Conservation (phyloP, 148 eudicot species). For the Vaccinium vitisidaea region DNA sequence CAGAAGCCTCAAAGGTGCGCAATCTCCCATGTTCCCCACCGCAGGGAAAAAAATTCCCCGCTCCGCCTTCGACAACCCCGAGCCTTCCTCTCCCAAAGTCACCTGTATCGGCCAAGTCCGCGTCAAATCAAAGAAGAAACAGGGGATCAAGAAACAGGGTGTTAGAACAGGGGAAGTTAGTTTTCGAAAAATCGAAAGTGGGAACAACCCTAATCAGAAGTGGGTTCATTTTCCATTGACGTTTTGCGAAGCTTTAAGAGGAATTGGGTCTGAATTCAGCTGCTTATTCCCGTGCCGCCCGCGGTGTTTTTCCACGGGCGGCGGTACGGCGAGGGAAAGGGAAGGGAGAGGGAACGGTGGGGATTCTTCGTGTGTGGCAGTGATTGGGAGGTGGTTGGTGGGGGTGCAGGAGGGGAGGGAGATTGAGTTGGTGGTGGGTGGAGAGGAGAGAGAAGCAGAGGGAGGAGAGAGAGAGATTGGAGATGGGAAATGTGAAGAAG, state of each 20-base stretch:
- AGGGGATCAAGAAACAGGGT: conserved; percentile 35
- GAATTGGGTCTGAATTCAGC: conserved; percentile 66
- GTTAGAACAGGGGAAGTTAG: conserved; percentile 44
- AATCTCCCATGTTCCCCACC: conserved; percentile 59
- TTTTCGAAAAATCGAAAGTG: conserved; percentile 42
- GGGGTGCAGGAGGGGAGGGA: conserved; percentile 68
- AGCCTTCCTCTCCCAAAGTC: conserved; percentile 90
- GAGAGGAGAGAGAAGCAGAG: conserved; percentile 26
- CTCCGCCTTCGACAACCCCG: conserved; percentile 62
- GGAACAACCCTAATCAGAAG: conserved; percentile 53
- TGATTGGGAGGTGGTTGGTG: conserved; percentile 72
- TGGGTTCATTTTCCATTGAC: conserved; percentile 87
- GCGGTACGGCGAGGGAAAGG: background rate
- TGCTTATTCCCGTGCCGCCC: conserved; percentile 76
- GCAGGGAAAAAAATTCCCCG: conserved; percentile 37
- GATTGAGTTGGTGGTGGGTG: conserved; percentile 62
- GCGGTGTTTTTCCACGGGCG: conserved; percentile 45
- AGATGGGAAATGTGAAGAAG: conserved; percentile 34
- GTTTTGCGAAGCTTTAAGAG: conserved; percentile 70
- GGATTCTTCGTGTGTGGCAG: conserved; percentile 45
- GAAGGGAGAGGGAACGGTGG: conserved; percentile 17
- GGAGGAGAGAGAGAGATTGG: conserved; percentile 50
- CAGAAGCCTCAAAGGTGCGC: conserved; percentile 49
- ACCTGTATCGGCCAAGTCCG: conserved; percentile 94
- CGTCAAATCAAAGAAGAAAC: conserved; percentile 70